These are phyloP conservation scores for Metschnikowia sp. DNA, from an alignment of 805 yeast genomes.

Conservation along the genomic window DNA sequence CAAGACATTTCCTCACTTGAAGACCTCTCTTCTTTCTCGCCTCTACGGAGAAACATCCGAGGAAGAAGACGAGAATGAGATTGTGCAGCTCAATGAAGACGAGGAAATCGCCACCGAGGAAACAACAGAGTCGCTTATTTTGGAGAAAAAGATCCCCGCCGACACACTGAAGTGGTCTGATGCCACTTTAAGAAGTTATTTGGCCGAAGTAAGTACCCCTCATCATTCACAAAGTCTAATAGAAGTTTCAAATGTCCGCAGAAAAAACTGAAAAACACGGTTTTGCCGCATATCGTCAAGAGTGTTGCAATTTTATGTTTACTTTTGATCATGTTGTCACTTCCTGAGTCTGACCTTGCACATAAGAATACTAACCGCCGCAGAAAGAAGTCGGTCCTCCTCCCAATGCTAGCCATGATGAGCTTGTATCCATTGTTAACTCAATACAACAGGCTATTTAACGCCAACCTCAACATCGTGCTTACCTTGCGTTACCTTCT, in stretches of 20 bases:
- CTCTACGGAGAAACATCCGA: slow-evolving; percentile 10
- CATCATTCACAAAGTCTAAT: too few species aligned
- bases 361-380: slow-evolving; percentile 18
- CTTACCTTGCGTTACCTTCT: slow-evolving; percentile 7
- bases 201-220: slow-evolving; percentile 11
- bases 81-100: slow-evolving; percentile 5
- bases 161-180: slow-evolving; percentile 7
- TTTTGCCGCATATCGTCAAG: too few species aligned
- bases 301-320: too few species aligned
- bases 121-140: slow-evolving; percentile 5
- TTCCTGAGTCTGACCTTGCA: slow-evolving; percentile 24
- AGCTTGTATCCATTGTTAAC: slow-evolving; percentile 46
- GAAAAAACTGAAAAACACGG: too few species aligned
- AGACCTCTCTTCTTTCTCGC: slow-evolving; percentile 22
- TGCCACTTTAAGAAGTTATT: slow-evolving; percentile 5
- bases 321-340: too few species aligned
- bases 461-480: slow-evolving; percentile 3
- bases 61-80: slow-evolving; percentile 12
- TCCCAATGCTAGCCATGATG: slow-evolving; percentile 42
- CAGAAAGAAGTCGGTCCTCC: slow-evolving; percentile 48
- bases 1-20: slow-evolving; percentile 50
- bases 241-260: too few species aligned
- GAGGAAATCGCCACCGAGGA: not conserved
- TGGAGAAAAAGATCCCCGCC: slow-evolving; percentile 5
- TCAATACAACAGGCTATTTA: slow-evolving; percentile 30